Evolutionary conservation across 495 filamentous ascomycete genomes (phyloP).

Genomic region (Paragyromitra xinjiangensis): DNA sequence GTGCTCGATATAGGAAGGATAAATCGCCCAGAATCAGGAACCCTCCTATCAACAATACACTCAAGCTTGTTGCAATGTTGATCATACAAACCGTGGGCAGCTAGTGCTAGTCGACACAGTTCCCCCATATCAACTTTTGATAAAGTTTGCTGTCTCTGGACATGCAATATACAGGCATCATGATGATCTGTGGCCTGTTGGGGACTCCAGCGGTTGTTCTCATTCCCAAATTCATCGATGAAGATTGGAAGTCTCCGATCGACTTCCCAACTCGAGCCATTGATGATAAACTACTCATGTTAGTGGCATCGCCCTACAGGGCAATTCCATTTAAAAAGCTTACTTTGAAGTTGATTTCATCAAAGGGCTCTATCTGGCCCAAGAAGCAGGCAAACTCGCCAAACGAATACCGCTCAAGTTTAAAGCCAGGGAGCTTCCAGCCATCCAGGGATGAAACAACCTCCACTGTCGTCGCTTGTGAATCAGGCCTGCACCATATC

Average conservation of each 20-base stretch:
- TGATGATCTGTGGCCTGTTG: constrained; percentile 44
- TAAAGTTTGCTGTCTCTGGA: constrained; percentile 43
- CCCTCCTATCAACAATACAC: constrained; percentile 37
- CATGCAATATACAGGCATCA: constrained; percentile 42
- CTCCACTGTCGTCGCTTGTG: constrained; percentile 35
- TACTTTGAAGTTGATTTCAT: constrained; percentile 42
- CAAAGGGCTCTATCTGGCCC: constrained; percentile 39
- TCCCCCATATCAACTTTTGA: constrained; percentile 47
- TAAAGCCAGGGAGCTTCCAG: constrained; percentile 46
- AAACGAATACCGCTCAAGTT: constrained; percentile 42
- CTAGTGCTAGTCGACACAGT: constrained; percentile 43
- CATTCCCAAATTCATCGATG: constrained; percentile 45
- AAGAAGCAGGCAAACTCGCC: constrained; percentile 47
- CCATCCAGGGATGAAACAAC: constrained; percentile 43
- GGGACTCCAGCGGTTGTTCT: constrained; percentile 42
- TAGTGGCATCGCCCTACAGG: neutral
- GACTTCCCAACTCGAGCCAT: constrained; percentile 44
- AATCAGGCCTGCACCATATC: constrained; percentile 25
- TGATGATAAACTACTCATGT: constrained; percentile 36
- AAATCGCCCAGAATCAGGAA: constrained; percentile 37
- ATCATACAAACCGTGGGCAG: constrained; percentile 44
- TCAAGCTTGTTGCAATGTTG: constrained; percentile 43
- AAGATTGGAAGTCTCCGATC: constrained; percentile 41
- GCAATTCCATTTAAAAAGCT: neutral
- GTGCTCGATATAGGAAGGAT: constrained; percentile 46